Evolutionary conservation across 2,329 filamentous ascomycete species (phyloP).

Genomic region (Parastagonospora avenae): DNA sequence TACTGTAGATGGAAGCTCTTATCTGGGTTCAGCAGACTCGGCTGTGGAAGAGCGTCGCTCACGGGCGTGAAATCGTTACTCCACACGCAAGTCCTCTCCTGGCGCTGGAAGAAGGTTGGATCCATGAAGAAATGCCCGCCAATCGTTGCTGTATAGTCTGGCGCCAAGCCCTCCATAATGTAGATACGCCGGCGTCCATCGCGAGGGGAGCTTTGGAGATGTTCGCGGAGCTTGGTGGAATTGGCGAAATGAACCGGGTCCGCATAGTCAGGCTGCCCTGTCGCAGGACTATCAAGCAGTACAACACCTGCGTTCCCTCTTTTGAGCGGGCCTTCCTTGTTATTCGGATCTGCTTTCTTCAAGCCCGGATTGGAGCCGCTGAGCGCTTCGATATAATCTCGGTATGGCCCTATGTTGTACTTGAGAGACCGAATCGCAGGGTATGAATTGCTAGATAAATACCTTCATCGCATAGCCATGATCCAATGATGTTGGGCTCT

Average conservation of each 20-base stretch:
- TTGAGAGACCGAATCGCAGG: slow-evolving; percentile 6
- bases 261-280: slow-evolving; percentile 15
- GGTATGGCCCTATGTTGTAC: slow-evolving; percentile 29
- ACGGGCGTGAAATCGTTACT: slow-evolving; percentile 42
- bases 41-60: slow-evolving; percentile 40
- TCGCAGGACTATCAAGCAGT: slow-evolving; percentile 26
- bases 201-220: slow-evolving; percentile 15
- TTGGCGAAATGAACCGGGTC: slow-evolving; percentile 19
- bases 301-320: slow-evolving; percentile 30
- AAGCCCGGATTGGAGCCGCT: slow-evolving; percentile 37
- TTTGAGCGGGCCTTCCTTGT: slow-evolving; percentile 20
- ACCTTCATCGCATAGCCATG: slow-evolving; percentile 39
- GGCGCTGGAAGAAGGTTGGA: slow-evolving; percentile 38
- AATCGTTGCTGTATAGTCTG: slow-evolving; percentile 33
- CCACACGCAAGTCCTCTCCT: slow-evolving; percentile 44
- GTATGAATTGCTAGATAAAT: neutral
- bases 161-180: slow-evolving; percentile 40
- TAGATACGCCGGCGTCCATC: slow-evolving; percentile 31
- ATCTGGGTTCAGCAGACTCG: slow-evolving; percentile 32
- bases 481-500: slow-evolving; percentile 16
- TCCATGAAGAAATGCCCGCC: slow-evolving; percentile 44
- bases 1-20: slow-evolving; percentile 40
- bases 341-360: slow-evolving; percentile 37
- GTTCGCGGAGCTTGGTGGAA: slow-evolving; percentile 16
- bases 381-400: slow-evolving; percentile 34